Conservation (phyloP, 257 asterid genomes). For the Plantago ovata region DNA sequence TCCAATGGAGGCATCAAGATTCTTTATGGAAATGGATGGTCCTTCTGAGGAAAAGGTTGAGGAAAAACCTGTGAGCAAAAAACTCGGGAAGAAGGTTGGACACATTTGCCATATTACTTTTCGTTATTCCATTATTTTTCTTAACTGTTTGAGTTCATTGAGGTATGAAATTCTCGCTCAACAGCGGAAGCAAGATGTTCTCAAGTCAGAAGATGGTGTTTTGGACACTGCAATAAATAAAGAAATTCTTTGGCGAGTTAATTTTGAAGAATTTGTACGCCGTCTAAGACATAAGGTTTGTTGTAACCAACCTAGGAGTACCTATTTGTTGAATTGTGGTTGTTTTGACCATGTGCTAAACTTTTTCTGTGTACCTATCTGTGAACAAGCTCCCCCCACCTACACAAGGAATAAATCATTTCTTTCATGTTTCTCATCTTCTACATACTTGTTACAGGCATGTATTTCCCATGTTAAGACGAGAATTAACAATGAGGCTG, state of each 20-base stretch:
- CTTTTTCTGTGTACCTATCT: background rate
- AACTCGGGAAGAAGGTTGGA: constrained; percentile 64
- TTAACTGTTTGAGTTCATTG: constrained; percentile 21
- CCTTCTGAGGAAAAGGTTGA: constrained; percentile 30
- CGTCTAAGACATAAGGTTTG: constrained; percentile 69
- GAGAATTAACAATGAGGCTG: constrained; percentile 53
- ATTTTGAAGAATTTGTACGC: constrained; percentile 70
- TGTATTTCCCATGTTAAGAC: constrained; percentile 60
- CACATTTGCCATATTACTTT: background rate
- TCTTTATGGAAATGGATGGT: constrained; percentile 54
- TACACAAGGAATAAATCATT: too few relatives aligned
- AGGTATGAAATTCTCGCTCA: constrained; percentile 17
- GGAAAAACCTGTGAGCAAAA: constrained; percentile 26
- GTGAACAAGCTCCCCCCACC: too few relatives aligned
- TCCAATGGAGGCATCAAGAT: constrained; percentile 73
- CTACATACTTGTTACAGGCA: constrained; percentile 36
- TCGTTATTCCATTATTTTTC: constrained; percentile 11
- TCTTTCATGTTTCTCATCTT: constrained; percentile 5
- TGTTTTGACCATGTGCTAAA: constrained; percentile 6
- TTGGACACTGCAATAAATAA: constrained; percentile 36
- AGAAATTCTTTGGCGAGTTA: constrained; percentile 90
- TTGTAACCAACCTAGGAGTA: constrained; percentile 3
- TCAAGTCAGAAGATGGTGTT: constrained; percentile 40
- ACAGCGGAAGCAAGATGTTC: constrained; percentile 61
- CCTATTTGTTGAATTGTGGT: constrained; percentile 3